Base-by-base conservation (phyloP, 176 grass and related monocot species). In the Raddia guianensis region DNA sequence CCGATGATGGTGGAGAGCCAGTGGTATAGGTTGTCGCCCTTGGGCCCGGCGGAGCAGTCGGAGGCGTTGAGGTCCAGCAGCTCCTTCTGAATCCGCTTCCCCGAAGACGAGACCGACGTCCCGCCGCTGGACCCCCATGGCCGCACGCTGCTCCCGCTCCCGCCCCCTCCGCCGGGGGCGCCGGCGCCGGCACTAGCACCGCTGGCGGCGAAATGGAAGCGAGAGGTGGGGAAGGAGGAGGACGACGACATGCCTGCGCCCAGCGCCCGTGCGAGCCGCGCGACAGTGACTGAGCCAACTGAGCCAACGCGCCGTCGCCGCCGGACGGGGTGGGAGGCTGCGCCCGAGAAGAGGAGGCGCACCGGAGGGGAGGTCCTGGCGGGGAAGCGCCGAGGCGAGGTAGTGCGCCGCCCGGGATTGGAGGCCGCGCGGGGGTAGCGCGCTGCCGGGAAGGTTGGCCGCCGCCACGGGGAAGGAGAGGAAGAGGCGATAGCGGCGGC, bases 41-140 rank as follows among this genome's bases (percentile, higher is more conserved):
- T 93, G 46, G 92, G 96, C 5, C 92, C 90, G 2, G 92, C 90
- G 4, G 88, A 91, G 75, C 88, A 99, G 46, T 93, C 90, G 34
- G 84, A 79, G 37, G 83, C 77, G 67, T 90, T 93, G 53, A 99
- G 90, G 80, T 93, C 96, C 73, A 76, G 54, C 82, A 99, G 57
- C 78, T 93, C 96, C 75, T 99, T 95, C 84, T 99, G 88, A 71
- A 95, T 99, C 86, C 88, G 77, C 87, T 90, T 99, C 63, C 96
- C 90, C 10, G 92, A 99, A 4, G 92, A 88, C 3, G 90, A 89
- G 40, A 89, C 75, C 66, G 86, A 93, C 8, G 86, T 99, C 35
- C 86, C 81, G 37, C 88, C 79, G 51, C 73, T 86, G 43, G 92
- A 89, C 1, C 84, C 84, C 92, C 92, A 95, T 3, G 77, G 64